Evolutionary conservation across 331 rosid genomes (phyloP).

Genomic region (Cucumis variabilis): DNA sequence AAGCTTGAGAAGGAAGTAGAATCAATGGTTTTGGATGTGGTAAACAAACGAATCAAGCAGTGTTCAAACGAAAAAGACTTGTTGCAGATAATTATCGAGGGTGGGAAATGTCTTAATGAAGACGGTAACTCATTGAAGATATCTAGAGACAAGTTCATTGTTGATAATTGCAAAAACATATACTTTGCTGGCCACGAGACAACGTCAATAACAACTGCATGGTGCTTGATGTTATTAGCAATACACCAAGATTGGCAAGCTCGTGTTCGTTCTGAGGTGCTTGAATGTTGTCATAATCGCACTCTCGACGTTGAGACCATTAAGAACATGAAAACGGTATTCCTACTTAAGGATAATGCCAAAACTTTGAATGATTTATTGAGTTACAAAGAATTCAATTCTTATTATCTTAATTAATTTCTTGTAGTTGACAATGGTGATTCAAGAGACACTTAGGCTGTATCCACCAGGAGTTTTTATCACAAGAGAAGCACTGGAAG

Average conservation of each 20-base stretch:
- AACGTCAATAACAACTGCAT: slow-evolving; percentile 40
- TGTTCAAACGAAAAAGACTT: slow-evolving; percentile 56
- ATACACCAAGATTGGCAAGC: slow-evolving; percentile 48
- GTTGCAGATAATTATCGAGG: slow-evolving; percentile 69
- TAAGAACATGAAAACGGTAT: slow-evolving; percentile 60
- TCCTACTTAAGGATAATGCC: neutral
- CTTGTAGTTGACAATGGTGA: slow-evolving; percentile 62
- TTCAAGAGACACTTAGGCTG: slow-evolving; percentile 68
- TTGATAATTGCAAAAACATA: slow-evolving; percentile 65
- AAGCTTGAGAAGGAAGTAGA: slow-evolving; percentile 57
- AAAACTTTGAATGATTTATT: neutral
- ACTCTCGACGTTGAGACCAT: slow-evolving; percentile 48
- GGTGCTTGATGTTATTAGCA: slow-evolving; percentile 49
- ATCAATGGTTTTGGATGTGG: slow-evolving; percentile 46
- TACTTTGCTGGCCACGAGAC: slow-evolving; percentile 61
- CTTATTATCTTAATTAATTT: slow-evolving; percentile 28
- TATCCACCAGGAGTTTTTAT: slow-evolving; percentile 51
- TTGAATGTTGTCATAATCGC: slow-evolving; percentile 19
- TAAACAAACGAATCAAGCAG: slow-evolving; percentile 42
- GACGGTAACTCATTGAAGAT: slow-evolving; percentile 35
- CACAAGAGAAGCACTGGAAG: slow-evolving; percentile 47
- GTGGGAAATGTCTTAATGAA: slow-evolving; percentile 45
- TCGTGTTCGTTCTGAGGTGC: slow-evolving; percentile 41
- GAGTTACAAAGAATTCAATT: neutral
- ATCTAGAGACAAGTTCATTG: slow-evolving; percentile 55